Percentiles rank a stretch among this genome's conserved stretches.
Conservation (phyloP, 805 yeast species). For the Hemisphaericaspora nanyangensis region DNA sequence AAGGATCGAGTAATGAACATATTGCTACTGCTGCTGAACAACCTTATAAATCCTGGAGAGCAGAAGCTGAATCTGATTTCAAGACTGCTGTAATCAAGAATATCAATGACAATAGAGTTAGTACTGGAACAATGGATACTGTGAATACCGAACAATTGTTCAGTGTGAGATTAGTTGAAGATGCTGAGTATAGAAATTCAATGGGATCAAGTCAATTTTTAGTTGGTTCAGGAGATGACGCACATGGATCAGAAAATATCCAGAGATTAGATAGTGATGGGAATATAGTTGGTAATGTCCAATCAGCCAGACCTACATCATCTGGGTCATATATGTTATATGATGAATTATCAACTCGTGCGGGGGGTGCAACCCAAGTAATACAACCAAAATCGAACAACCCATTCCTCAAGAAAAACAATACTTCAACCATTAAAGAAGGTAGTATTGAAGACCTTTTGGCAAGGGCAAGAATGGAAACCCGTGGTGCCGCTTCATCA, state of each 20-base stretch:
- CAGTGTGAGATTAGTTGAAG: conserved; percentile 73
- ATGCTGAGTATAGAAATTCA: conserved; percentile 32
- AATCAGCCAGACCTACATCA: not conserved
- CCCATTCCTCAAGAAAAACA: not conserved
- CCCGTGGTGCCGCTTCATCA: not conserved
- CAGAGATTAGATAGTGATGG: conserved; percentile 46
- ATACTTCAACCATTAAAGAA: not conserved
- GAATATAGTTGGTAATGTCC: conserved; percentile 27
- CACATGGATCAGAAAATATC: conserved; percentile 26
- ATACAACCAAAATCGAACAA: not conserved
- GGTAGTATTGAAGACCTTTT: not conserved
- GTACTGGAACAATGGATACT: conserved; percentile 72
- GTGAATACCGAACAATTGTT: conserved; percentile 82
- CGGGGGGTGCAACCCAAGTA: not conserved
- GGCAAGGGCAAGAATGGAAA: not conserved
- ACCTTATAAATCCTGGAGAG: conserved; percentile 43
- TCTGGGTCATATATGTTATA: too few species aligned
- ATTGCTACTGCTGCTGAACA: conserved; percentile 12
- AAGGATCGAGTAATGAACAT: conserved; percentile 7
- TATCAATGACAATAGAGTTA: conserved; percentile 60
- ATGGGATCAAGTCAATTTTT: conserved; percentile 22
- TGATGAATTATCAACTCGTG: not conserved
- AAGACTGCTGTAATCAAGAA: too few species aligned
- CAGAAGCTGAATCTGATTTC: conserved; percentile 30
- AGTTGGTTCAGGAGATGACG: conserved; percentile 8